Percentiles rank a stretch among this genome's conserved stretches.
Evolutionary conservation across 768 basidiomycete species (phyloP).

Genomic region (Trametes cinnabarina): DNA sequence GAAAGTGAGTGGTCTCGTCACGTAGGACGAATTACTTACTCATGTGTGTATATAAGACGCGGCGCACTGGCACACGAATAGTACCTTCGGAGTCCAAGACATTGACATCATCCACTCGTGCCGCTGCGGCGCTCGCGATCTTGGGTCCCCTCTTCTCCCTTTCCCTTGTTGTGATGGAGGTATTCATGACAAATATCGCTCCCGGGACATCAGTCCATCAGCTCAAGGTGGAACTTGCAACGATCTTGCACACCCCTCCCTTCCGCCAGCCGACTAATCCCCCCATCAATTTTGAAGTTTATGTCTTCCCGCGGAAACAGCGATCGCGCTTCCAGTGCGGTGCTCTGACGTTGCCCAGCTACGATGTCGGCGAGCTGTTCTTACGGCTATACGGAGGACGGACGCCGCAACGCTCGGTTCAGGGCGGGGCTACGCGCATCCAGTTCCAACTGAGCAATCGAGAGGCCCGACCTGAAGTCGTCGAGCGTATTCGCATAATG

Average conservation of each 20-base stretch:
- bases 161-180: conserved; percentile 33
- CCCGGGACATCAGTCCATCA: conserved; percentile 15
- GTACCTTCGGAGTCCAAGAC: too few species aligned
- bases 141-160: too few species aligned
- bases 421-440: conserved; percentile 34
- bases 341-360: conserved; percentile 46
- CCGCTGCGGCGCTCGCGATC: too few species aligned
- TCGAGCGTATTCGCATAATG: conserved; percentile 33
- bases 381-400: conserved; percentile 40
- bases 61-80: too few species aligned
- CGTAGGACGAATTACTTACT: too few species aligned
- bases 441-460: conserved; percentile 22
- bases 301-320: conserved; percentile 40
- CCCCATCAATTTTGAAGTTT: conserved; percentile 54
- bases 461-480: conserved; percentile 25
- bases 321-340: conserved; percentile 28
- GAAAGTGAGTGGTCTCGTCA: too few species aligned
- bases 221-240: conserved; percentile 38
- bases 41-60: too few species aligned
- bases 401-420: conserved; percentile 21
- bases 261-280: conserved; percentile 33
- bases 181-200: conserved; percentile 31
- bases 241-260: conserved; percentile 43
- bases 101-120: too few species aligned
- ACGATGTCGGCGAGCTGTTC: conserved; percentile 40